These are phyloP conservation scores for Helminthosporium solani DNA, from an alignment of 2,329 filamentous ascomycete species.

Conservation along the genomic window DNA sequence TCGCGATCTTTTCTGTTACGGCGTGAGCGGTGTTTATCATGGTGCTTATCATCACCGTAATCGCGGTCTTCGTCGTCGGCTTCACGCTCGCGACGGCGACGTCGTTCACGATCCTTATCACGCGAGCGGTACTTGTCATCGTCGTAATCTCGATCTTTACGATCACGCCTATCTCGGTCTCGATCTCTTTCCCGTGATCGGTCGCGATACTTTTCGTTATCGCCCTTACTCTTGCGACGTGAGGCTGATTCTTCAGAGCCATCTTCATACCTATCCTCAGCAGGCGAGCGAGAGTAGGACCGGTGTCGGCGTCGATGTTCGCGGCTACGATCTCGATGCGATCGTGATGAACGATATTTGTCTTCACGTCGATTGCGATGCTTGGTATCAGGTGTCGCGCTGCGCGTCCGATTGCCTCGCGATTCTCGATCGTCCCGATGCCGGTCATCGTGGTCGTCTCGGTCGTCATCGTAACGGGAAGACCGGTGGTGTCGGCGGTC, in stretches of 20 bases:
- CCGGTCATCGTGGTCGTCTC: constrained; percentile 37
- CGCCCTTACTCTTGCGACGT: constrained; percentile 41
- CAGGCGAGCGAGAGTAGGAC: constrained; percentile 42
- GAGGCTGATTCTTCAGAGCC: constrained; percentile 28
- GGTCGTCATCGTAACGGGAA: constrained; percentile 38
- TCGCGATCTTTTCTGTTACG: constrained; percentile 48
- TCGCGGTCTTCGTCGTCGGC: constrained; percentile 38
- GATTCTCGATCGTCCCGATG: constrained; percentile 52
- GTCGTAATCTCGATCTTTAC: constrained; percentile 47
- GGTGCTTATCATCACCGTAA: constrained; percentile 39
- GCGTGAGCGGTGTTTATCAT: constrained; percentile 44
- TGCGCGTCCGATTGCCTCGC: constrained; percentile 59
- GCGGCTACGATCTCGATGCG: constrained; percentile 48
- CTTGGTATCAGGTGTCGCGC: constrained; percentile 62
- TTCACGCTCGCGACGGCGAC: constrained; percentile 53
- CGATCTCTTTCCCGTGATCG: constrained; percentile 48
- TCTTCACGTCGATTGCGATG: constrained; percentile 58
- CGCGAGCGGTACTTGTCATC: constrained; percentile 45
- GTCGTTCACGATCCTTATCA: constrained; percentile 45
- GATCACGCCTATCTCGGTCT: constrained; percentile 45
- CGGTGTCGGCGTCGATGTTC: constrained; percentile 48
- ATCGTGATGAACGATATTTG: constrained; percentile 47
- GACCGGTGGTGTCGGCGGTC: constrained; percentile 52
- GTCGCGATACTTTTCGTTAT: constrained; percentile 44
- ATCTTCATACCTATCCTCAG: constrained; percentile 31